Conservation (phyloP, 345 rosid genomes). For the Pugionium dolabratum region DNA sequence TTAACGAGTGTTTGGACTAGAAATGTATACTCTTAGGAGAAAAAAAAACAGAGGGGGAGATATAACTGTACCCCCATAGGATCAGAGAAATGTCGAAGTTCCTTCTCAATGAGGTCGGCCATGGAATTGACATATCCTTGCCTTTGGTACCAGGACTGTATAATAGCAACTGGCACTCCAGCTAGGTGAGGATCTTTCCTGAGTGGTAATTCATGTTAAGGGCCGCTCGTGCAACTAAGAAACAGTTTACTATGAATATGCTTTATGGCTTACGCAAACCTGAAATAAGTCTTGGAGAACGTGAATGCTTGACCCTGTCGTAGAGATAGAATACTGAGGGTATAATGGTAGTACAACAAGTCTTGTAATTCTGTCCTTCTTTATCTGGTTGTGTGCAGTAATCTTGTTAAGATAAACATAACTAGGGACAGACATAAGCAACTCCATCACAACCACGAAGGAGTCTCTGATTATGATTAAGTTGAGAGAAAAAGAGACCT, state of each 20-base stretch:
- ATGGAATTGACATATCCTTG: conserved; percentile 81
- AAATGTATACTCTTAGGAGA: neutral
- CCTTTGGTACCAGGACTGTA: conserved; percentile 85
- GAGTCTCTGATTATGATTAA: neutral
- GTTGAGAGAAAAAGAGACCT: neutral
- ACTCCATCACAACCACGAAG: neutral
- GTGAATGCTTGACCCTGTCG: conserved; percentile 91
- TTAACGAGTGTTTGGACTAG: neutral
- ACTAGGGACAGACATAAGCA: neutral
- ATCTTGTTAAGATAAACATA: conserved; percentile 13
- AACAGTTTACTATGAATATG: neutral
- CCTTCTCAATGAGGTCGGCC: conserved; percentile 81
- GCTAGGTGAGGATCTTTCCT: conserved; percentile 80
- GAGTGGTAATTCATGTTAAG: conserved; percentile 42
- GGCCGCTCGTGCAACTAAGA: conserved; percentile 12
- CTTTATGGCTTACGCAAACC: conserved; percentile 43
- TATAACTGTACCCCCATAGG: conserved; percentile 64
- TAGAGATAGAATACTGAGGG: conserved; percentile 93
- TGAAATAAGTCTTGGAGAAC: conserved; percentile 70
- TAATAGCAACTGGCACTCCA: conserved; percentile 69
- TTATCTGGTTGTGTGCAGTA: conserved; percentile 51
- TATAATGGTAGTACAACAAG: conserved; percentile 94
- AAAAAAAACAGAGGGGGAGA: conserved; percentile 3
- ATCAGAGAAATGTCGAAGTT: conserved; percentile 61
- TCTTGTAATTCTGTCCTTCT: conserved; percentile 71